Conservation (phyloP, 2,329 filamentous ascomycete genomes). For the Xylaria sp. region DNA sequence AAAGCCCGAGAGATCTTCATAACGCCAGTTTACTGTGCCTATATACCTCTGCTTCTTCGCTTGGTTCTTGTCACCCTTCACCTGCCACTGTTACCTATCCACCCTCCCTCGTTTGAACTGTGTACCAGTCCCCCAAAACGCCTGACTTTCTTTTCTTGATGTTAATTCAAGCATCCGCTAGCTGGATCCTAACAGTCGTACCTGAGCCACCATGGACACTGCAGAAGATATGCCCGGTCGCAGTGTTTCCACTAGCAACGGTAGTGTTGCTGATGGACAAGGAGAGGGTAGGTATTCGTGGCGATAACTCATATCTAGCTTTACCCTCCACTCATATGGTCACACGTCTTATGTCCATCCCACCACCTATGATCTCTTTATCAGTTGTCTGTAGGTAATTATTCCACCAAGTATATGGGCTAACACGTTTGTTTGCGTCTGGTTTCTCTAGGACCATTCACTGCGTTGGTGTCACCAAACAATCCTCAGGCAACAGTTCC, state of each 20-base stretch:
- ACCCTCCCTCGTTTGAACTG: background rate
- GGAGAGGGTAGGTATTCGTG: constrained; percentile 26
- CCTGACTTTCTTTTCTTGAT: background rate
- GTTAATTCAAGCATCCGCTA: background rate
- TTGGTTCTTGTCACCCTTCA: background rate
- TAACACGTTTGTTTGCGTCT: constrained; percentile 21
- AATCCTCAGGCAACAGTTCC: constrained; percentile 27
- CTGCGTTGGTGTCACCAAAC: constrained; percentile 4
- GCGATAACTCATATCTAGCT: background rate
- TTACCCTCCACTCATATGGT: too few relatives aligned
- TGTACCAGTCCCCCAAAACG: background rate
- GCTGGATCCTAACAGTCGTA: background rate
- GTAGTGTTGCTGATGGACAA: background rate
- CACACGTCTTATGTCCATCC: background rate
- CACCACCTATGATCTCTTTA: background rate
- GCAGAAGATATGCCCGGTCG: background rate
- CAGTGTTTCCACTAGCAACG: background rate
- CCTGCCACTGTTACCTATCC: background rate
- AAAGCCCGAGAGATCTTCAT: background rate
- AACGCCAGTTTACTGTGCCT: too few relatives aligned
- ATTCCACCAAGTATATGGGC: constrained; percentile 4
- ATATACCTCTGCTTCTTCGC: background rate
- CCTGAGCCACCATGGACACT: constrained; percentile 7
- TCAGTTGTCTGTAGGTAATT: background rate
- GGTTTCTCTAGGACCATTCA: constrained; percentile 16